Base-by-base conservation (phyloP, 495 filamentous ascomycete genomes). In the Penicillium crystallinum region DNA sequence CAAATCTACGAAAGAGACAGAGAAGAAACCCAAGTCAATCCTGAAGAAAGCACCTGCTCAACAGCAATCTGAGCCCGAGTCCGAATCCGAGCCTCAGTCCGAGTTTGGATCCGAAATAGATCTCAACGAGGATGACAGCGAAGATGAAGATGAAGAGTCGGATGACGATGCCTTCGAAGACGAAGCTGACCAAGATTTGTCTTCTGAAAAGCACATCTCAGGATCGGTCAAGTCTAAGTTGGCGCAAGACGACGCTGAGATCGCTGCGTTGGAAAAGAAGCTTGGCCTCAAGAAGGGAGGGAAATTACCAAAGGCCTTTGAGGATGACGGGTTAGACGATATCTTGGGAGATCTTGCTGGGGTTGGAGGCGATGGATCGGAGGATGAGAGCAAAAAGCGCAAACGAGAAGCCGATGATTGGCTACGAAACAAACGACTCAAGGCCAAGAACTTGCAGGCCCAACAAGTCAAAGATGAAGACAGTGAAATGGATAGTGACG, bases 241-340 rank as follows among this genome's bases (percentile, higher is more conserved):
- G 0, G 72, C 66, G 4, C 54, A 76, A 50, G 93, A 97, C 49
- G 89, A 97, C 58, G 84, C 81, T 3, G 89, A 96, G 54, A 97
- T 98, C 61, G 84, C 87, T 14, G 88, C 83, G 8, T 67, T 97
- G 50, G 95, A 98, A 70, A 89, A 84, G 72, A 95, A 88, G 61
- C 76, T 98, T 33, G 91, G 91, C 1, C 71, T 97, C 11, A 96
- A 87, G 66, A 81, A 81, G 17, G 87, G 86, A 46, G 92, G 87
- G 53, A 84, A 79, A 37, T 68, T 87, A 12, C 83, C 89, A 0
- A 87, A 90, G 59, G 77, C 82, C 0, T 90, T 88, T 52, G 75
- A 80, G n/a, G 90, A 97, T 7, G 91, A 96, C 64, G 95, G 91
- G 0, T 69, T 97, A 12, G 89, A 86, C 36, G 84, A 86, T 49